Base-by-base conservation (phyloP, 805 yeast genomes). In the Kazachstania psychrophila region DNA sequence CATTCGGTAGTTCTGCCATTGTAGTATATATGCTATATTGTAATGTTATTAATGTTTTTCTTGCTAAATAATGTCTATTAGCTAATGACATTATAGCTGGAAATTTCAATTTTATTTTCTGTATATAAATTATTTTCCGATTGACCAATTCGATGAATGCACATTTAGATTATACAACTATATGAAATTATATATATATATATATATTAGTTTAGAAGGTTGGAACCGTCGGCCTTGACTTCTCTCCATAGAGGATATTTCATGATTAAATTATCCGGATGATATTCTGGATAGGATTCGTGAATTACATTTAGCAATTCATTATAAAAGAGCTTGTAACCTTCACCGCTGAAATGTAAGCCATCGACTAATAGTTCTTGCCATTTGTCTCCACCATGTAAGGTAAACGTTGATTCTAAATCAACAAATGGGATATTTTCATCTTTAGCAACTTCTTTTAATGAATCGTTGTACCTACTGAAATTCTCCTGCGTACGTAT, bases 341-440 rank as follows among this genome's bases (percentile, higher is more conserved):
- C 79, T 22, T 57, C 51, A 0, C 74, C 73, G 2, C 71, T 62
- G 52, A 63, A 80, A 54, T 81, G 88, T 29, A 81, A 52, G 4
- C 87, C 87, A 41, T 72, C 79, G 11, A 52, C 43, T 11, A 74
- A 48, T 6, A 73, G 46, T 2, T 65, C 62, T 6, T 47, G 46
- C 69, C 71, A 68, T 3, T 58, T 9, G 9, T 29, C 56, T 3
- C 64, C 59, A 2, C 65, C 59, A 34, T 60, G 54, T 3, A 56
- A 61, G 3, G 63, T 54, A 42, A 79, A 69, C 1, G 61, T 61
- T 2, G 59, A 41, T 64, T 74, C 70, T 23, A 80, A 49, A 44
- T 80, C 72, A 3, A 85, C 64, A 38, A 72, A 74, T 1, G 87
- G 80, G 0, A 80, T 69, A 0, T 61, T 47, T n/a, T 62, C 51